Percentiles rank a stretch among this genome's conserved stretches.
Conservation (phyloP, 1,284 basidiomycete species). For the Puccinia novopanici region DNA sequence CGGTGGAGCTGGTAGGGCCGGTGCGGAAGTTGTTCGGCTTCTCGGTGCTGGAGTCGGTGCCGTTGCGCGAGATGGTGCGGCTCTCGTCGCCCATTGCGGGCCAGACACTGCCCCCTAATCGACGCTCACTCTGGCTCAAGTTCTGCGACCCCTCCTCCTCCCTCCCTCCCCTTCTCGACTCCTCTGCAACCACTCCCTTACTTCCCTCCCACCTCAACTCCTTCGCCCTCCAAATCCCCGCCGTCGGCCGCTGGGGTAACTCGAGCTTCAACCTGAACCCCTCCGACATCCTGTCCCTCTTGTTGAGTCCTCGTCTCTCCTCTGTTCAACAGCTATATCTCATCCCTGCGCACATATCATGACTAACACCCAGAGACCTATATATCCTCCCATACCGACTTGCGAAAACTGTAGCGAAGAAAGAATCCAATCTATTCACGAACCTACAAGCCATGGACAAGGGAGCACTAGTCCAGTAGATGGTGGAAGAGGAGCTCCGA, state of each 20-base stretch:
- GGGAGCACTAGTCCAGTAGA: neutral
- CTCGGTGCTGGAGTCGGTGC: neutral
- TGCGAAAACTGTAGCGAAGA: neutral
- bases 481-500: neutral
- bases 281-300: neutral
- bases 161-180: neutral
- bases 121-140: constrained; percentile 11
- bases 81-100: neutral
- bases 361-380: too few relatives aligned
- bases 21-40: neutral
- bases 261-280: neutral
- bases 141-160: neutral
- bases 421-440: too few relatives aligned
- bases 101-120: neutral
- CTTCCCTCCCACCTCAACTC: neutral
- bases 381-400: neutral
- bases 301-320: neutral
- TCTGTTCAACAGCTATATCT: neutral
- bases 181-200: neutral
- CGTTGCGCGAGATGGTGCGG: neutral
- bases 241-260: neutral
- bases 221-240: constrained; percentile 25
- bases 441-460: too few relatives aligned
- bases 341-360: too few relatives aligned
- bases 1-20: constrained; percentile 4